phyloP scores from a whole-genome alignment of 108 stramenopile genomes.

The Epipyxis sp. region DNA sequence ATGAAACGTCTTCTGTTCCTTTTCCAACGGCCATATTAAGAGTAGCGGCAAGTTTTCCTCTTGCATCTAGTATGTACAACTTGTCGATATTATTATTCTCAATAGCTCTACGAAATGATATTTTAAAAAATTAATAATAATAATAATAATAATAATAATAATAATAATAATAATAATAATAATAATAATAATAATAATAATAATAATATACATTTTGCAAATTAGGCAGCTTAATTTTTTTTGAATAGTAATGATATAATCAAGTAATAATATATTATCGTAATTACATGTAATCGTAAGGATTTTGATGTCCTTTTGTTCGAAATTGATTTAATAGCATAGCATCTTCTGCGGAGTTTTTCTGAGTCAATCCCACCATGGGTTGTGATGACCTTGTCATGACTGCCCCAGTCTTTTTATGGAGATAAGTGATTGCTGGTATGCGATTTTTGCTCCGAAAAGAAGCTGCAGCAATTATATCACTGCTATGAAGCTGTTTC shows the following conservation, averaged over 20 bases:
- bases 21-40: constrained; percentile 52
- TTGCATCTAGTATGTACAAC: constrained; percentile 51
- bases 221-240: too few relatives aligned
- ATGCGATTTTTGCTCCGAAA: constrained; percentile 41
- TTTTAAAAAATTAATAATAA: constrained; percentile 1
- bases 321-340: constrained; percentile 28
- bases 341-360: constrained; percentile 39
- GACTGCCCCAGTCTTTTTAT: background rate
- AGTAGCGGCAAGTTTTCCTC: constrained; percentile 48
- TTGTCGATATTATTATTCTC: too few relatives aligned
- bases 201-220: too few relatives aligned
- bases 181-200: constrained; percentile 8
- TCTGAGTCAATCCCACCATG: constrained; percentile 37
- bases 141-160: background rate
- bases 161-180: constrained; percentile 16
- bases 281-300: background rate
- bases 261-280: too few relatives aligned
- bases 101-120: background rate
- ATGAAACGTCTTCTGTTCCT: constrained; percentile 45
- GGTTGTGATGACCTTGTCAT: constrained; percentile 10
- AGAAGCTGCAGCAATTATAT: constrained; percentile 30
- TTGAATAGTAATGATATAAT: background rate
- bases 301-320: background rate
- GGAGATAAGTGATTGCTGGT: background rate
- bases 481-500: background rate